Evolutionary conservation across 164 flowering plant species (phyloP).

Genomic region (Cinnamomum micranthum): DNA sequence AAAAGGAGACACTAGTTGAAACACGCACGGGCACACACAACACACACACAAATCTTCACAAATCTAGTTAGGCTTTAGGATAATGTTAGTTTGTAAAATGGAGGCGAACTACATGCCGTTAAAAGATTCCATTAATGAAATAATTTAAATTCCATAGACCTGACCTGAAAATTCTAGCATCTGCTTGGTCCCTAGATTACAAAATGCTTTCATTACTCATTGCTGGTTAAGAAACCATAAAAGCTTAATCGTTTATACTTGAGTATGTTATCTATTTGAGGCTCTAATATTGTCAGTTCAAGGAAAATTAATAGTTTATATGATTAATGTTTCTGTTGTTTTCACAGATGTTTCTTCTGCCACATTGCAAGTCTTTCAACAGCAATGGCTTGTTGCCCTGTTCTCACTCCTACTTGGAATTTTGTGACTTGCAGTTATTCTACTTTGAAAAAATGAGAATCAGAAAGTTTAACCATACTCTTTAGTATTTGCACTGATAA

Average conservation of each 20-base stretch:
- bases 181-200: not conserved
- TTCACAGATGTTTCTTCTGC: not conserved
- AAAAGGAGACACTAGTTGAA: too few relatives aligned
- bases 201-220: too few relatives aligned
- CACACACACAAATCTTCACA: not conserved
- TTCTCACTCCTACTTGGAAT: not conserved
- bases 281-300: not conserved
- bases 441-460: not conserved
- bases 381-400: not conserved
- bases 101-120: not conserved
- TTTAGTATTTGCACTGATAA: not conserved
- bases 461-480: not conserved
- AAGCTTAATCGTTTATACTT: not conserved
- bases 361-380: not conserved
- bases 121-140: not conserved
- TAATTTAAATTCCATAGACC: not conserved
- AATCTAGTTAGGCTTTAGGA: not conserved
- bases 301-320: not conserved
- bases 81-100: not conserved
- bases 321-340: not conserved
- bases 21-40: too few relatives aligned
- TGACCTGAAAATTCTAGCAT: not conserved
- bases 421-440: not conserved
- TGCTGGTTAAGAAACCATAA: not conserved
- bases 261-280: not conserved